Conservation (phyloP, 1,139 yeast genomes). For the Yamadazyma kanchanaburiensis region DNA sequence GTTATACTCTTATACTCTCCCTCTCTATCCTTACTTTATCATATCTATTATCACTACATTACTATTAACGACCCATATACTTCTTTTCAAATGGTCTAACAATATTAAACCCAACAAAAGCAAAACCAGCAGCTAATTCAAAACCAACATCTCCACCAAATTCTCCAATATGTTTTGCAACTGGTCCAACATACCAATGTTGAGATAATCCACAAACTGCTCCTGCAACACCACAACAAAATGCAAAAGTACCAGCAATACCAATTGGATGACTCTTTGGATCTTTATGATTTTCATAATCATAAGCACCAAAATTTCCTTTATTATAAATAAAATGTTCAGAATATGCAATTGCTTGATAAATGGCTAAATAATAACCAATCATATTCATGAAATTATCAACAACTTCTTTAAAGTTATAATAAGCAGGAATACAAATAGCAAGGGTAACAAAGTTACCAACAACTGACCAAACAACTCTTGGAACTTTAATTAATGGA, state of each 20-base stretch:
- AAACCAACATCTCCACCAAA: slow-evolving; percentile 87
- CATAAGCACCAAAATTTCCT: slow-evolving; percentile 57
- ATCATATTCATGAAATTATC: slow-evolving; percentile 84
- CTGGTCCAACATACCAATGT: slow-evolving; percentile 74
- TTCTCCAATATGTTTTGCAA: slow-evolving; percentile 60
- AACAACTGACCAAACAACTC: slow-evolving; percentile 73
- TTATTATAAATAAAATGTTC: slow-evolving; percentile 79
- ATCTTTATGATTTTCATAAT: slow-evolving; percentile 59
- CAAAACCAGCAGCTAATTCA: slow-evolving; percentile 69
- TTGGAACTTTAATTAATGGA: slow-evolving; percentile 67
- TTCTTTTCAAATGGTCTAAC: slow-evolving; percentile 70
- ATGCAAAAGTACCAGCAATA: slow-evolving; percentile 70
- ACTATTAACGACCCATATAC: slow-evolving; percentile 48
- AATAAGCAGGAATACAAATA: slow-evolving; percentile 84
- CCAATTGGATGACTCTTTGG: slow-evolving; percentile 66
- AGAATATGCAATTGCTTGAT: slow-evolving; percentile 64
- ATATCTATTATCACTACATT: slow-evolving; percentile 1
- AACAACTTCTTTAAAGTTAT: slow-evolving; percentile 69
- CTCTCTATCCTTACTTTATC: no score
- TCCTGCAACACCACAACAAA: slow-evolving; percentile 83
- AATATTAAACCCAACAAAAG: slow-evolving; percentile 60
- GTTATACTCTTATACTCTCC: no score
- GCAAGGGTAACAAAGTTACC: slow-evolving; percentile 80
- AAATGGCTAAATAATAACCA: slow-evolving; percentile 87
- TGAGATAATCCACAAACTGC: slow-evolving; percentile 85